Evolutionary conservation across 352 stramenopile genomes (phyloP), one percentile per base, ranked within the genome.

Genomic region (Phytophthora chlamydospora): DNA sequence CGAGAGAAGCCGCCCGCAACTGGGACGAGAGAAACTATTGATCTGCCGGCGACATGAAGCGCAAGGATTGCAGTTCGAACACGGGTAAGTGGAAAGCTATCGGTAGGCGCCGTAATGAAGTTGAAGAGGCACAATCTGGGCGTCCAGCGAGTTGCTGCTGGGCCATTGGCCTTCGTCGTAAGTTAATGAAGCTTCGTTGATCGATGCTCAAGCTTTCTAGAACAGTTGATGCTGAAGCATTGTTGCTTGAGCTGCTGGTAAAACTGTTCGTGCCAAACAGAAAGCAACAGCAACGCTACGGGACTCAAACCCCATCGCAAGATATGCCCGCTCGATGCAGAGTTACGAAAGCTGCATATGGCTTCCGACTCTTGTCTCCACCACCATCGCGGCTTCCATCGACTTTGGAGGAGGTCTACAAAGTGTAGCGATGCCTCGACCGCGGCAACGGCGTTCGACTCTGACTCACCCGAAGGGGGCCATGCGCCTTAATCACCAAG

Each of bases 271-370:
- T 43, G 47, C 48, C 32, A 60, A 24, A 34, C 32, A 60, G 29
- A n/a, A 21, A 53, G 11, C 41, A 41, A 60, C 48, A 66, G 59
- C 47, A 53, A 41, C 44, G 33, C 19, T 54, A 35, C 34, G 47
- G 53, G 36, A 27, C 32, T 43, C 24, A 46, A 35, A 61, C 49
- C 58, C 50, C 49, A 66, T 62, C 58, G 12, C 36, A 66, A 62
- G 58, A 66, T 62, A 43, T 50, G 14, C 48, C 24, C 35, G 48
- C 46, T 42, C 31, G 16, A 36, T 60, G 31, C 34, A 32, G 21
- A 52, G 17, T 47, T 41, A 45, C 36, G 55, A 54, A 34, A 16
- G 24, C 46, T 33, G 54, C 58, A 66, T 49, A 66, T 60, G 48
- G 24, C 11, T 34, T 62, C 58, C 42, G 58, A 56, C 49, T 61